A percentile compares a stretch with the other conserved stretches of the same genome.
phyloP scores from a whole-genome alignment of 352 stramenopile genomes.

The Thalassiosira mediterranea region DNA sequence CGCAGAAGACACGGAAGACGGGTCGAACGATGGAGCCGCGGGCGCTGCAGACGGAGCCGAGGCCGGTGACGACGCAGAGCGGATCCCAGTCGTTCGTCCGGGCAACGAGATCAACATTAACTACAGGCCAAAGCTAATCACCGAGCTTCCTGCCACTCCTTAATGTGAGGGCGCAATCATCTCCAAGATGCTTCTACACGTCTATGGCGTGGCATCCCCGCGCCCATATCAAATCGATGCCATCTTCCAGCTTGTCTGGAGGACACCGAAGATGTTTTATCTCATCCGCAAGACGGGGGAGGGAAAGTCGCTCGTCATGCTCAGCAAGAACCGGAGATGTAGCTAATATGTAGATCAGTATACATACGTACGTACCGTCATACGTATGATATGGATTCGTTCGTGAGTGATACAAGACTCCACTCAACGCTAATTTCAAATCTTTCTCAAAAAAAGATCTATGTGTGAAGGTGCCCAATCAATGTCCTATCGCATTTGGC shows the following conservation, averaged over 20 bases:
- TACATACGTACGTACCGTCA: no score
- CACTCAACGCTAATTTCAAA: no score
- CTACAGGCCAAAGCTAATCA: neutral
- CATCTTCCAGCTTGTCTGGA: neutral
- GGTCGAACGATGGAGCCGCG: neutral
- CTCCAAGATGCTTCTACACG: neutral
- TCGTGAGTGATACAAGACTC: no score
- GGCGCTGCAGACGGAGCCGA: neutral
- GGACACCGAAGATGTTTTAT: constrained; percentile 4
- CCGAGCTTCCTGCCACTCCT: neutral
- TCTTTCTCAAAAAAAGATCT: no score
- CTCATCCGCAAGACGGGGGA: constrained; percentile 30
- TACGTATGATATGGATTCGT: no score
- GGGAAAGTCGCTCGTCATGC: constrained; percentile 21
- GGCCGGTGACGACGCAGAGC: no score
- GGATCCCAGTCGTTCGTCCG: neutral
- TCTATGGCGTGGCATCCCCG: neutral
- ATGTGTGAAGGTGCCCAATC: no score
- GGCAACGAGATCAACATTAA: neutral
- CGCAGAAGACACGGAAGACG: neutral
- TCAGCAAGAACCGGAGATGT: no score
- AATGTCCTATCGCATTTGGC: no score
- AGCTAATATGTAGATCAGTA: no score
- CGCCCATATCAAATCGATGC: constrained; percentile 1
- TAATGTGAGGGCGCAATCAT: neutral